Evolutionary conservation across 495 filamentous ascomycete genomes (phyloP), one percentile per base, ranked within the genome.

Genomic region (Chaetomidium leptoderma): DNA sequence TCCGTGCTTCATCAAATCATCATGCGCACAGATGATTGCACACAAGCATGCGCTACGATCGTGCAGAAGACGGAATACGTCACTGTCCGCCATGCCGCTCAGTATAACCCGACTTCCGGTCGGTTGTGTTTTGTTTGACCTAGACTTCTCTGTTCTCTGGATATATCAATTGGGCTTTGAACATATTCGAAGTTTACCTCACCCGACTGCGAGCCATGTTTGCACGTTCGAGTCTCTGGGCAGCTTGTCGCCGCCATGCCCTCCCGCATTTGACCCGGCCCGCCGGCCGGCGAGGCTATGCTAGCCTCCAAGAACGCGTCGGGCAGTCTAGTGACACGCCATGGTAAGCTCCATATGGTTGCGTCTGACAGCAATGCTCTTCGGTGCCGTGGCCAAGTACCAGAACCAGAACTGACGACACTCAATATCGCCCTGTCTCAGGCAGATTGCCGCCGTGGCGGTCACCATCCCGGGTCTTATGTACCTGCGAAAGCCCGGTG

Each of bases 371-470:
- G 32, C 23, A 17, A 17, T 1, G 9, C 3, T 11, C 17, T 42
- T 23, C 14, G 8, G 7, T 6, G 7, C 11, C 6, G 17, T 50
- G 30, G 35, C 13, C 11, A 50, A 32, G 11, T 53, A 14, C 13
- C 29, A 39, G 1, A 27, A 24, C 19, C 27, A 53, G 9, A 42
- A 24, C 40, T 53, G 33, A 44, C 30, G 21, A 19, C n/a, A 30
- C 16, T 10, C 24, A 13, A 14, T 43, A 11, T 26, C 29, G 19
- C 0, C 0, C 37, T 13, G 3, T n/a, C 7, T 2, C 21, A 69
- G 64, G 62, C 35, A 60, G 17, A 32, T 65, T 29, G 57, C 55
- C 10, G 53, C 66, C 16, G 52, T 63, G 14, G 64, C 27, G 4
- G 30, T 69, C 17, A 55, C 62, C 0, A 6, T 65, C 1, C 64